Evolutionary conservation across 192 early-diverging fungal genomes (phyloP), one percentile per base, ranked within the genome.

Genomic region (Kappamyces sp.): DNA sequence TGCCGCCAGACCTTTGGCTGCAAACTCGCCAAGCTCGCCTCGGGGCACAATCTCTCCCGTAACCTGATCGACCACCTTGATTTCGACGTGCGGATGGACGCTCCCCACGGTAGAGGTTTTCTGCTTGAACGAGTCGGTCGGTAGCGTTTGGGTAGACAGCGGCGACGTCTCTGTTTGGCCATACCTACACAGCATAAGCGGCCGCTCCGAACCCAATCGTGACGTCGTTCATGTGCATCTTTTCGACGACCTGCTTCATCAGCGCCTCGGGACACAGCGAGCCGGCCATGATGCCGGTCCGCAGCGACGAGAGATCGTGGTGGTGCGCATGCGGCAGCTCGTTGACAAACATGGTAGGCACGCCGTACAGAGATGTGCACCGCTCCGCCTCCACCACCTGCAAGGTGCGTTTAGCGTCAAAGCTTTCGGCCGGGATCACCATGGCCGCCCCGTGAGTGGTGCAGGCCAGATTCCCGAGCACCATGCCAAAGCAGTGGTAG

Each of bases 401-500:
- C 40, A 78, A 42, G 3, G 69, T 68, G 2, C 62, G 62, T n/a
- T 75, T 66, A 33, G 70, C 66, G 15, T 73, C 64, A 51, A 75
- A 78, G 9, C 47, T 57, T 36, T 74, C 55, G 5, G 64, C 65
- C 6, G 76, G 76, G 40, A 68, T 71, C 1, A 78, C 58, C 37
- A 75, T 53, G 1, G 71, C 55, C 0, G 71, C 38, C 0, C 76
- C 76, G 49, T 78, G 69, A 4, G 71, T 67, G 58, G 74, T 64
- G 34, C 68, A 65, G 6, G 76, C 76, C 36, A 78, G 49, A 40
- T 68, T 73, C 7, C 64, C 54, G 23, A 78, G 59, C 36, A 78
- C 76, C 54, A 78, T 55, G 33, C 76, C 76, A 55, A 78, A 78
- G 63, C 76, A 78, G 51, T 78, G 76, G 53, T 72, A 78, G 49